Conservation (phyloP, 2,329 filamentous ascomycete genomes). For the Epicoccum nigrum region DNA sequence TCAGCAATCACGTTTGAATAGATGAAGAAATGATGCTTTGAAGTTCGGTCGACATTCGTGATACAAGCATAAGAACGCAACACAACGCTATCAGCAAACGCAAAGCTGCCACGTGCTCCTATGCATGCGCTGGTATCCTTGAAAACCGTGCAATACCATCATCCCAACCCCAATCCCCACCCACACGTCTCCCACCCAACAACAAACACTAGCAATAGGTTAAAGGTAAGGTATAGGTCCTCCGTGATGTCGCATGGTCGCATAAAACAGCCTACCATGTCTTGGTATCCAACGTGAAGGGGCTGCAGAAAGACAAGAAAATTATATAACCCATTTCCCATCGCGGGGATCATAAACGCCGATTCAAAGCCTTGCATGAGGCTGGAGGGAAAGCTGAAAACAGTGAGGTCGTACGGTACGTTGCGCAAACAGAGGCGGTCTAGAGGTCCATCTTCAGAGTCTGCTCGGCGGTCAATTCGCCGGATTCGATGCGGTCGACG, state of each 20-base stretch:
- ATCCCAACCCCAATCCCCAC: neutral
- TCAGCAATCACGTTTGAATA: too few relatives aligned
- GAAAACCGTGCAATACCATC: too few relatives aligned
- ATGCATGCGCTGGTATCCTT: too few relatives aligned
- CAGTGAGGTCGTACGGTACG: neutral
- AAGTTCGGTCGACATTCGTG: too few relatives aligned
- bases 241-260: conserved; percentile 15
- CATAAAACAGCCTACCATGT: conserved; percentile 14
- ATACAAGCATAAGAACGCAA: too few relatives aligned
- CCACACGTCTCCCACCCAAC: neutral
- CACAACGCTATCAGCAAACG: too few relatives aligned
- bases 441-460: conserved; percentile 42
- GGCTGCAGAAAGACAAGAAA: neutral
- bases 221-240: conserved; percentile 15
- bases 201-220: conserved; percentile 28
- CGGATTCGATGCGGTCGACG: conserved; percentile 50
- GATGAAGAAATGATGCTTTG: too few relatives aligned
- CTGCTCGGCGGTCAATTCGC: conserved; percentile 45
- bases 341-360: conserved; percentile 4
- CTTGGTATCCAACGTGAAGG: conserved; percentile 18
- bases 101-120: too few relatives aligned
- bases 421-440: too few relatives aligned
- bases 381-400: conserved; percentile 2
- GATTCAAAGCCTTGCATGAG: neutral
- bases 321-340: neutral